phyloP scores from a whole-genome alignment of 306 rosid species.

The Macrotyloma uniflorum region DNA sequence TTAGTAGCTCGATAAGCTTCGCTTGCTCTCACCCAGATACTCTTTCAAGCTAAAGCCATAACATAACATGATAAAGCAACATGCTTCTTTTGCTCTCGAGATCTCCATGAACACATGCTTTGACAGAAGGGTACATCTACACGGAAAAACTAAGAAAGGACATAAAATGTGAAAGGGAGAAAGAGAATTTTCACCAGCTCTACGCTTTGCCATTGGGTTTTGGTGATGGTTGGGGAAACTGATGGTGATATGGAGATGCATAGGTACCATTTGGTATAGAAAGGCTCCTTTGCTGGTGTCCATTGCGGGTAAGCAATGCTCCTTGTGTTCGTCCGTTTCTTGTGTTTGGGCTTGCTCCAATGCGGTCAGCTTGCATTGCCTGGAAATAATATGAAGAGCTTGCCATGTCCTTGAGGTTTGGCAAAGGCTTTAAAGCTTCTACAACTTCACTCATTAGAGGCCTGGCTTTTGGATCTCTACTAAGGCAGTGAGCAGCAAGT shows the following conservation, averaged over 20 bases:
- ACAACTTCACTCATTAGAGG: conserved; percentile 95
- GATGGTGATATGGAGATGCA: conserved; percentile 94
- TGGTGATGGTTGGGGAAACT: conserved; percentile 81
- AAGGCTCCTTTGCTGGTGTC: conserved; percentile 77
- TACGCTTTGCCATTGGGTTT: conserved; percentile 79
- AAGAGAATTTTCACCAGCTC: conserved; percentile 46
- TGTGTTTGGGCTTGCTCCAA: conserved; percentile 69
- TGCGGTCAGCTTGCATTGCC: conserved; percentile 74
- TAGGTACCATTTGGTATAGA: conserved; percentile 73
- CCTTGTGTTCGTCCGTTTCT: conserved; percentile 68
- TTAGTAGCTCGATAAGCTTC: conserved; percentile 49
- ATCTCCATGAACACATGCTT: conserved; percentile 67
- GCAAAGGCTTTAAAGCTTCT: conserved; percentile 87
- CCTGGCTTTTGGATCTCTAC: conserved; percentile 89
- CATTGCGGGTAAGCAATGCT: conserved; percentile 64
- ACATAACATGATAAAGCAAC: conserved; percentile 55
- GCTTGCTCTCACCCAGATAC: conserved; percentile 44
- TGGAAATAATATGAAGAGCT: conserved; percentile 93
- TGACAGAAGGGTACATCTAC: conserved; percentile 53
- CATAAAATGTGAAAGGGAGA: conserved; percentile 38
- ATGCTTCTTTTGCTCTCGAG: conserved; percentile 57
- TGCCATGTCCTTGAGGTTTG: conserved; percentile 95
- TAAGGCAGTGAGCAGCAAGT: conserved; percentile 88
- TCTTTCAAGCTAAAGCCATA: conserved; percentile 43
- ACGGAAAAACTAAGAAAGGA: conserved; percentile 25